Evolutionary conservation across 2,329 filamentous ascomycete genomes (phyloP).

Genomic region (Calonectria pteridis): DNA sequence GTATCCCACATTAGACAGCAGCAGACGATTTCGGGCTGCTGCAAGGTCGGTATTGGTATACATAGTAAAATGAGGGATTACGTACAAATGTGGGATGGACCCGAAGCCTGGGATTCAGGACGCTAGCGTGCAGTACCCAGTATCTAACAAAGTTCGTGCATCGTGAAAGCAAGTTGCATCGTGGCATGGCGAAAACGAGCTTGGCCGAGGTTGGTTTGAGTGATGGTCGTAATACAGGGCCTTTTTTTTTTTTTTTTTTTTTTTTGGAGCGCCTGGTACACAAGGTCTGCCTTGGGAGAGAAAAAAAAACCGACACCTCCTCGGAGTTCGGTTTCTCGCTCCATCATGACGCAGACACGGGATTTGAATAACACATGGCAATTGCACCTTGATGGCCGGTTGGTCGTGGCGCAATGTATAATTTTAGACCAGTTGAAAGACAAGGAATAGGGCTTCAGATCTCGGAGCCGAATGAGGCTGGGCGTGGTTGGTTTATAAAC

Average conservation of each 20-base stretch:
- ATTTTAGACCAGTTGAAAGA: not conserved
- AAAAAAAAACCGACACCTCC: not conserved
- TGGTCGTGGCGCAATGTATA: not conserved
- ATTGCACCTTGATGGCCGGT: not conserved
- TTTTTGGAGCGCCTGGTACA: too few species aligned
- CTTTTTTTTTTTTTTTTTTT: too few species aligned
- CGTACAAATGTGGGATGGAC: slow-evolving; percentile 7
- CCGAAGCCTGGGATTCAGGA: not conserved
- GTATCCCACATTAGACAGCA: too few species aligned
- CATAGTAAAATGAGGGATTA: slow-evolving; percentile 9
- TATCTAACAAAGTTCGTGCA: not conserved
- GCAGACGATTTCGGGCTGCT: not conserved
- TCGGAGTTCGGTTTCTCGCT: not conserved
- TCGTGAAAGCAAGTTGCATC: not conserved
- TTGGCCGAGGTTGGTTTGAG: not conserved
- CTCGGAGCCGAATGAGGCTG: not conserved
- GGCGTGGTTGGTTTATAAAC: not conserved
- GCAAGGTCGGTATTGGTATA: not conserved
- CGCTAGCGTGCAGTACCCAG: not conserved
- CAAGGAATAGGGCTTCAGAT: not conserved
- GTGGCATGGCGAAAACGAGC: not conserved
- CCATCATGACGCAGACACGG: not conserved
- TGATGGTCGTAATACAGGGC: not conserved
- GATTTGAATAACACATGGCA: not conserved
- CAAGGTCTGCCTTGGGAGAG: not conserved